A percentile compares a stretch with the other conserved stretches of the same genome.
Evolutionary conservation across 176 grass and related monocot species (phyloP).

Genomic region (Pontederia paniculata): DNA sequence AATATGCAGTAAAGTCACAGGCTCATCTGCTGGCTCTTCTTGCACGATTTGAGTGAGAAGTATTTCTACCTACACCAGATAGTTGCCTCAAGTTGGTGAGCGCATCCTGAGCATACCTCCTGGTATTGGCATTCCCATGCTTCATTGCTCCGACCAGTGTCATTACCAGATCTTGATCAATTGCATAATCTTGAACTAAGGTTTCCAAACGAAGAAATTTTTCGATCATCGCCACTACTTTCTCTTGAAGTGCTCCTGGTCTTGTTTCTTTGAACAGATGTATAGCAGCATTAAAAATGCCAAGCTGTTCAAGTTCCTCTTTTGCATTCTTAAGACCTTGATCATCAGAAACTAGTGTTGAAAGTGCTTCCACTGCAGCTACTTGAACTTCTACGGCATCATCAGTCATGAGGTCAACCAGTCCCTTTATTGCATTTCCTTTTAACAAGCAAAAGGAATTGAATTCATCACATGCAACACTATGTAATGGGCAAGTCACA

Average conservation of each 20-base stretch:
- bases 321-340: slow-evolving; percentile 13
- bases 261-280: slow-evolving; percentile 5
- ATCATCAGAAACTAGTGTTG: slow-evolving; percentile 4
- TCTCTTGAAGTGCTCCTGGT: slow-evolving; percentile 12
- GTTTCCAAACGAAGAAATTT: slow-evolving; percentile 4
- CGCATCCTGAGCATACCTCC: background rate
- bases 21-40: background rate
- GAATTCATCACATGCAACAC: background rate
- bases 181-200: slow-evolving; percentile 2
- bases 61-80: slow-evolving; percentile 9
- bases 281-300: slow-evolving; percentile 2
- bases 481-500: slow-evolving; percentile 7
- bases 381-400: slow-evolving; percentile 5
- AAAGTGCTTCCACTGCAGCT: slow-evolving; percentile 17
- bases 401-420: slow-evolving; percentile 7
- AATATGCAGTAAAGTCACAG: no score
- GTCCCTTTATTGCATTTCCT: slow-evolving; percentile 12
- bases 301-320: slow-evolving; percentile 9
- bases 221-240: background rate
- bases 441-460: slow-evolving; percentile 15
- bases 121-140: slow-evolving; percentile 1
- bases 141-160: slow-evolving; percentile 13
- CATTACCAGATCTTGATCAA: slow-evolving; percentile 14
- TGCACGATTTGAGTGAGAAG: background rate
- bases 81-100: background rate